These are phyloP conservation scores for Byssochlamys sp. DNA, from an alignment of 2,329 filamentous ascomycete species.

Conservation along the genomic window DNA sequence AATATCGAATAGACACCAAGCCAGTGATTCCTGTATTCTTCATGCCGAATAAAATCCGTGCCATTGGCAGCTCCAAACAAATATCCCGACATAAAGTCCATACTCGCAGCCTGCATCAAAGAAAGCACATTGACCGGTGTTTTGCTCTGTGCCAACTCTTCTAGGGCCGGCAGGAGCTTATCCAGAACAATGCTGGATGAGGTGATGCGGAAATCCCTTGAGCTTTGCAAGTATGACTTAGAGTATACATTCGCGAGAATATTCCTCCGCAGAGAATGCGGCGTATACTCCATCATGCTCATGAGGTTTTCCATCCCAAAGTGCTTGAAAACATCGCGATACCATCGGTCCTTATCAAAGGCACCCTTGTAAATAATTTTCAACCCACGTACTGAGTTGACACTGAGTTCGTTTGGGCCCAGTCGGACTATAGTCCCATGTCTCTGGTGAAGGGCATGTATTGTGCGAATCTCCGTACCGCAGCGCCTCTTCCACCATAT, in stretches of 20 bases:
- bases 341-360: conserved; percentile 60
- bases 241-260: conserved; percentile 68
- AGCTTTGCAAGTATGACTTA: conserved; percentile 57
- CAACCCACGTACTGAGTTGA: conserved; percentile 51
- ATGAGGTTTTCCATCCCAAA: conserved; percentile 58
- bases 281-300: conserved; percentile 47
- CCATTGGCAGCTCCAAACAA: conserved; percentile 54
- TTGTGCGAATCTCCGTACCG: conserved; percentile 47
- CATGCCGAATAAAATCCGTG: conserved; percentile 49
- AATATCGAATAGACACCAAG: conserved; percentile 52
- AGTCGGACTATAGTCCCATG: conserved; percentile 52
- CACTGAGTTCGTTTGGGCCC: conserved; percentile 54
- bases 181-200: conserved; percentile 46
- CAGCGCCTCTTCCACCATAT: conserved; percentile 50
- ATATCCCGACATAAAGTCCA: conserved; percentile 64
- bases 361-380: conserved; percentile 56
- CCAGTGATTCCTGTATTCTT: conserved; percentile 48
- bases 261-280: conserved; percentile 59
- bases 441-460: conserved; percentile 46
- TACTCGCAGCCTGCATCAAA: conserved; percentile 55
- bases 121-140: conserved; percentile 44
- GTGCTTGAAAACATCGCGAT: conserved; percentile 54
- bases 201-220: conserved; percentile 45
- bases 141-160: conserved; percentile 8
- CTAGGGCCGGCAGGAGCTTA: conserved; percentile 48